phyloP scores from a whole-genome alignment of 1,284 basidiomycete species.

The Moesziomyces globuligerus region DNA sequence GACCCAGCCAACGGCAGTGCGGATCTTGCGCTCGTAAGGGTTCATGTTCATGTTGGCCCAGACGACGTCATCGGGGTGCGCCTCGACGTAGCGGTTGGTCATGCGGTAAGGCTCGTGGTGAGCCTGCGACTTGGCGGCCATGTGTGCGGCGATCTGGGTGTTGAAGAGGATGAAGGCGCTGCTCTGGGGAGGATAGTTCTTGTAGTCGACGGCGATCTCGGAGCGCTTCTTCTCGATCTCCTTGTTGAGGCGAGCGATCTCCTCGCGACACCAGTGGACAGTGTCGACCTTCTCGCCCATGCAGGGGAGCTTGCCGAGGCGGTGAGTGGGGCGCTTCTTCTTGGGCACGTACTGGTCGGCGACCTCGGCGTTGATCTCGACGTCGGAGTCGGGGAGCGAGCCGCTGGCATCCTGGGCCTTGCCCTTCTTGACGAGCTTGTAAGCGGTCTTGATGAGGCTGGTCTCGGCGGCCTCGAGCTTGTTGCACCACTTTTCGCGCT shows the following conservation, averaged over 20 bases:
- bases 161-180: conserved; percentile 88
- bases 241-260: conserved; percentile 72
- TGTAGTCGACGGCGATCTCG: conserved; percentile 73
- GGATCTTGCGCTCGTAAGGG: conserved; percentile 82
- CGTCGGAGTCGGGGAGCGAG: conserved; percentile 37
- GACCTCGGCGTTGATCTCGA: conserved; percentile 52
- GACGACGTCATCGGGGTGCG: conserved; percentile 76
- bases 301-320: conserved; percentile 74
- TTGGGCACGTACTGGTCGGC: conserved; percentile 60
- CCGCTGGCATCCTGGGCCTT: conserved; percentile 56
- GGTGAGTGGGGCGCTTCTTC: conserved; percentile 77
- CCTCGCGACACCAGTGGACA: conserved; percentile 83
- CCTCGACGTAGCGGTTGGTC: conserved; percentile 54
- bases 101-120: conserved; percentile 63
- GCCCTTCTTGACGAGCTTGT: conserved; percentile 71
- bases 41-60: conserved; percentile 89
- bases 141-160: conserved; percentile 78
- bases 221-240: conserved; percentile 72
- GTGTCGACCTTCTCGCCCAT: conserved; percentile 80
- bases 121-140: conserved; percentile 47
- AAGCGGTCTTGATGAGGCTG: conserved; percentile 77
- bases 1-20: conserved; percentile 70
- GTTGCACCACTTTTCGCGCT: conserved; percentile 77
- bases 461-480: conserved; percentile 89
- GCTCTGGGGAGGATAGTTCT: conserved; percentile 72